A percentile compares a stretch with the other conserved stretches of the same genome.
Conservation (phyloP, 805 yeast species). For the Metschnikowia anglica region DNA sequence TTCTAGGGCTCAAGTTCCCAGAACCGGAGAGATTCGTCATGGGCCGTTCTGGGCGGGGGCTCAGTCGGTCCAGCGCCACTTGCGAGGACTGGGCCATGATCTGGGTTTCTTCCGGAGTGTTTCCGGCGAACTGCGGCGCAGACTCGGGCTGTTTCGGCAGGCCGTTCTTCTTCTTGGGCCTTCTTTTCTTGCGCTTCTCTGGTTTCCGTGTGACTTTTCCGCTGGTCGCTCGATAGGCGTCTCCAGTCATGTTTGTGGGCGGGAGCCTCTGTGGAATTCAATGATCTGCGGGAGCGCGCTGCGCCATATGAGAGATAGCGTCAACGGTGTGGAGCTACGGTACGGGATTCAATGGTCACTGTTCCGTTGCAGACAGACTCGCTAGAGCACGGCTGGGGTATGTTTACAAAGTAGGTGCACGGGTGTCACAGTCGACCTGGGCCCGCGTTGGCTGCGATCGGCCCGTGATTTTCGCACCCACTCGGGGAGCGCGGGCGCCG, state of each 20-base stretch:
- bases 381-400: no score
- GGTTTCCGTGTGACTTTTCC: constrained; percentile 7
- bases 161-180: constrained; percentile 5
- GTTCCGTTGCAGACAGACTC: no score
- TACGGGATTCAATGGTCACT: no score
- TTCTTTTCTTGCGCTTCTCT: constrained; percentile 10
- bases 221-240: constrained; percentile 5
- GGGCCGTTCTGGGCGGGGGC: background rate
- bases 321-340: background rate
- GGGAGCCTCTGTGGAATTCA: no score
- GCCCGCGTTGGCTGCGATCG: background rate
- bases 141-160: background rate
- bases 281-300: no score
- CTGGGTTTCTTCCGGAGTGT: background rate
- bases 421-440: constrained; percentile 8
- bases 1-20: constrained; percentile 34
- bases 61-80: background rate
- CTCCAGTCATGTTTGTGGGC: constrained; percentile 13
- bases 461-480: constrained; percentile 5
- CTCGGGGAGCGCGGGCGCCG: background rate
- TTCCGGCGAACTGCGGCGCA: background rate
- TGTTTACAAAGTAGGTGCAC: constrained; percentile 13
- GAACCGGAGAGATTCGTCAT: background rate
- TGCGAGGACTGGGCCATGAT: background rate
- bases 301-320: constrained; percentile 1